Evolutionary conservation across 1,284 basidiomycete genomes (phyloP), one percentile per base, ranked within the genome.

Genomic region (Cerioporus squamosus): DNA sequence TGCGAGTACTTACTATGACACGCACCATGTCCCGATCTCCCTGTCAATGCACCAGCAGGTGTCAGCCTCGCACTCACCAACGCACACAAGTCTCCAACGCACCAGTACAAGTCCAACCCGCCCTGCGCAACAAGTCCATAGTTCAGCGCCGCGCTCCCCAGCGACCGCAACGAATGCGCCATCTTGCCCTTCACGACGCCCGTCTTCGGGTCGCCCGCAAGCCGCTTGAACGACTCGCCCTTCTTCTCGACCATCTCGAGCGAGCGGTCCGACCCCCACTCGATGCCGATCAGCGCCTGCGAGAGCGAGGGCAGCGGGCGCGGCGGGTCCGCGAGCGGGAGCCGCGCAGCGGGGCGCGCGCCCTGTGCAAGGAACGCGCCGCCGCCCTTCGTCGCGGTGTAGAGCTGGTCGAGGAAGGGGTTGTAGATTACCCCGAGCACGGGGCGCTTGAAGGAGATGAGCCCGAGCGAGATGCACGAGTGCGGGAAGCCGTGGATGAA

Each of bases 401-500:
- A 98, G 47, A 94, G 79, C 61, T 92, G 85, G 68, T 94, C 86
- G 57, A 96, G 81, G 81, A 95, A 96, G 0, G 96, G 96, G 70
- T 96, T 97, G 79, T 88, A 96, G 63, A 96, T 88, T 48, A 97
- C 93, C 0, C 95, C 97, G 18, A 98, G 81, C 6, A 94, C 84
- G 5, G 97, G 93, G 14, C 82, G 80, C 62, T 87, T 87, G 62
- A 89, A 81, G 75, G 93, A 88, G 60, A 97, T 91, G 64, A 98
- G 81, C 2, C 95, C 97, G 57, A 99, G 86, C 18, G 94, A 97
- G 69, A 97, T 92, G 73, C 92, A 94, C 20, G 88, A 91, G 72
- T 90, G 92, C 2, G 95, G 95, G 73, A 96, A 96, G 23, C 90
- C 91, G 66, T 96, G 88, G 29, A 98, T 86, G 69, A 98, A 98